phyloP scores from a whole-genome alignment of 176 grass and related monocot species.

The Oryza longistaminata region DNA sequence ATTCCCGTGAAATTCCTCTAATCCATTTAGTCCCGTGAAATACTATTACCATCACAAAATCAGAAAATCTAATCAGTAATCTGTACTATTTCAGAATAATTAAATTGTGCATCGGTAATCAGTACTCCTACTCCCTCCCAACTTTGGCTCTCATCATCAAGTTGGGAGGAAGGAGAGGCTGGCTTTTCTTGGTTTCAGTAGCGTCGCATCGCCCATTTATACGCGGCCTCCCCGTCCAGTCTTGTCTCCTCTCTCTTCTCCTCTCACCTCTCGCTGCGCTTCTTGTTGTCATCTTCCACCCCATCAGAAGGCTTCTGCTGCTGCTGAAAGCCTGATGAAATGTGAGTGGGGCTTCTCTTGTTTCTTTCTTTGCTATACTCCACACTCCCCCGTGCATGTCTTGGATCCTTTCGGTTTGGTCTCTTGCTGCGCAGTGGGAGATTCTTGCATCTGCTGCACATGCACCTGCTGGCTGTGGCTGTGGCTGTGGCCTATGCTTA shows the following conservation, averaged over 20 bases:
- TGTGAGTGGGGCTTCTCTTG: constrained; percentile 46
- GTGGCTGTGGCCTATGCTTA: too few relatives aligned
- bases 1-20: too few relatives aligned
- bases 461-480: background rate
- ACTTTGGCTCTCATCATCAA: background rate
- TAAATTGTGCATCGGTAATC: too few relatives aligned
- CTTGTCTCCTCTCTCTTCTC: background rate
- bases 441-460: constrained; percentile 25
- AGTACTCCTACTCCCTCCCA: too few relatives aligned
- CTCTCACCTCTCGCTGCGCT: too few relatives aligned
- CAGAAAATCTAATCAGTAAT: too few relatives aligned
- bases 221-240: constrained; percentile 31
- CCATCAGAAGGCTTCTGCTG: background rate
- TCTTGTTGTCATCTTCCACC: constrained; percentile 3
- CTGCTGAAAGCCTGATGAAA: constrained; percentile 26
- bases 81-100: too few relatives aligned
- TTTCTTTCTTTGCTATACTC: background rate
- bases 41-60: too few relatives aligned
- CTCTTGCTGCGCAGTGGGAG: background rate
- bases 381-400: background rate
- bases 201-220: constrained; percentile 31
- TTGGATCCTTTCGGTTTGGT: constrained; percentile 42
- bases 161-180: background rate
- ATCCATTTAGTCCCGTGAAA: too few relatives aligned
- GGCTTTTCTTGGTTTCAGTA: constrained; percentile 29